These are phyloP conservation scores for Arachnopeziza araneosa DNA, from an alignment of 2,329 filamentous ascomycete genomes.

Conservation along the genomic window DNA sequence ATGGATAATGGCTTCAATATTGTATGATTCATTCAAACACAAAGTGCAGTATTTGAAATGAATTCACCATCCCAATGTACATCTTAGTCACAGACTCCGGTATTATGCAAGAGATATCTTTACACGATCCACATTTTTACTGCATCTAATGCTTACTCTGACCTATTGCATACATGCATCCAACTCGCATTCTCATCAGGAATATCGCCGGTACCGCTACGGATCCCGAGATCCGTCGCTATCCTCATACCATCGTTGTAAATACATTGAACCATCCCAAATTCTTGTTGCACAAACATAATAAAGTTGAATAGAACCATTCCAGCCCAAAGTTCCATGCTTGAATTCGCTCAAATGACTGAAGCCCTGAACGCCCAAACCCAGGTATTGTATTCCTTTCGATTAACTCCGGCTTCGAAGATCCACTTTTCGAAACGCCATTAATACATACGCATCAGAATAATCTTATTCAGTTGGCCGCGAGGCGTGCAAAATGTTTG, in stretches of 20 bases:
- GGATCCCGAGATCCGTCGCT: not conserved
- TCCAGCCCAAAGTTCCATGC: not conserved
- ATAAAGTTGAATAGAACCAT: not conserved
- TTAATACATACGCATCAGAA: constrained; percentile 17
- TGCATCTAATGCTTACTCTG: not conserved
- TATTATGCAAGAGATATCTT: not conserved
- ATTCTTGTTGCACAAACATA: not conserved
- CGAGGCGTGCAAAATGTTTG: constrained; percentile 77
- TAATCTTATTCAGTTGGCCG: constrained; percentile 26
- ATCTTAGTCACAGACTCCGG: not conserved
- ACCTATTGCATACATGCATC: not conserved
- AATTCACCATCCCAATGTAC: too few relatives aligned
- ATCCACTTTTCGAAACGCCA: constrained; percentile 17
- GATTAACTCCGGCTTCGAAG: constrained; percentile 15
- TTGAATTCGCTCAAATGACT: not conserved
- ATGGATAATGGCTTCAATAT: too few relatives aligned
- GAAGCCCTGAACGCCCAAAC: not conserved
- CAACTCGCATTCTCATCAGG: not conserved
- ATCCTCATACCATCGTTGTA: not conserved
- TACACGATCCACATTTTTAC: not conserved
- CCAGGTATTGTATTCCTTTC: constrained; percentile 2
- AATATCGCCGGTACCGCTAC: not conserved
- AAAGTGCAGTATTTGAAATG: too few relatives aligned
- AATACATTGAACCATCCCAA: not conserved
- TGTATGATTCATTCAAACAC: too few relatives aligned